phyloP scores from a whole-genome alignment of 495 filamentous ascomycete genomes.

The Ascobolus immersus region DNA sequence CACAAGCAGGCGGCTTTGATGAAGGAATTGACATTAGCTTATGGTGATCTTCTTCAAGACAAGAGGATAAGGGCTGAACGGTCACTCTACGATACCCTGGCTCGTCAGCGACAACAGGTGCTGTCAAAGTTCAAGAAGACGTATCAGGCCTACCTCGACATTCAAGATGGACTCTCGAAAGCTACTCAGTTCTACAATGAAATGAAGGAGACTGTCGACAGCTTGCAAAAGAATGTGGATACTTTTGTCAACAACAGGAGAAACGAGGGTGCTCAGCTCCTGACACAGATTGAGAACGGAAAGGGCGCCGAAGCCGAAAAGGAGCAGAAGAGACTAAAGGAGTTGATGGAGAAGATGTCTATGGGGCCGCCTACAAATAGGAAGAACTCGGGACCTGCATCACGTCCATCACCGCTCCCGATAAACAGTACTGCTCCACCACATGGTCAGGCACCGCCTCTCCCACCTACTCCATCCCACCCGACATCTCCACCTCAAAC shows the following conservation, averaged over 20 bases:
- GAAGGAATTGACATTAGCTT: conserved; percentile 79
- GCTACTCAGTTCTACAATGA: conserved; percentile 84
- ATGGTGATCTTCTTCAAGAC: conserved; percentile 73
- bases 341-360: conserved; percentile 87
- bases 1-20: conserved; percentile 83
- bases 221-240: conserved; percentile 87
- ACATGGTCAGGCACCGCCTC: conserved; percentile 9
- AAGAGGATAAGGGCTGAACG: conserved; percentile 84
- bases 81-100: conserved; percentile 74
- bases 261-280: conserved; percentile 69
- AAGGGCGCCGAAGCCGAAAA: conserved; percentile 52
- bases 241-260: conserved; percentile 85
- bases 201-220: conserved; percentile 87
- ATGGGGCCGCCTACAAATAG: conserved; percentile 25
- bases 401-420: conserved; percentile 4
- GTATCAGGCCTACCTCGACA: conserved; percentile 74
- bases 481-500: conserved; percentile 6
- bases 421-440: conserved; percentile 17
- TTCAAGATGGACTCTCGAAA: conserved; percentile 59
- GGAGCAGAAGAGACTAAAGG: conserved; percentile 61
- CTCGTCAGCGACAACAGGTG: conserved; percentile 53
- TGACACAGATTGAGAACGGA: conserved; percentile 60
- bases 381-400: conserved; percentile 4
- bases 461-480: conserved; percentile 3
- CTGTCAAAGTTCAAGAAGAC: conserved; percentile 73